A percentile compares a stretch with the other conserved stretches of the same genome.
phyloP scores from a whole-genome alignment of 441 rosid genomes.

The Populus hybrid region DNA sequence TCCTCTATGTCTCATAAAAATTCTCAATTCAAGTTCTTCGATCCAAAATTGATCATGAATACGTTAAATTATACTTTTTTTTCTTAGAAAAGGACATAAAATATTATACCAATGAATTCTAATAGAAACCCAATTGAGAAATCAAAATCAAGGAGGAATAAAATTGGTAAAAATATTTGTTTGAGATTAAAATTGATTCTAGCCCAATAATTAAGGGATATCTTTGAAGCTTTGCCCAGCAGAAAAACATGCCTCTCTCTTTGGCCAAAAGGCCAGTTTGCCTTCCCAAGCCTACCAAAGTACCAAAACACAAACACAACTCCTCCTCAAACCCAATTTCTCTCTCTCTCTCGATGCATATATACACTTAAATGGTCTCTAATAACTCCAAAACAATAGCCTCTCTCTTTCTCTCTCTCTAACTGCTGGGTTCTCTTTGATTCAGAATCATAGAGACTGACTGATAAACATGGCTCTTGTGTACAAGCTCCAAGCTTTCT shows the following conservation, averaged over 20 bases:
- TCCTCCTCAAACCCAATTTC: neutral
- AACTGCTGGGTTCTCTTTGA: neutral
- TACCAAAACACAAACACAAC: neutral
- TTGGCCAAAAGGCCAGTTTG: neutral
- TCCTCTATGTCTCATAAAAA: neutral
- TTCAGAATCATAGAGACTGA: neutral
- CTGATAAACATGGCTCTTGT: conserved; percentile 42
- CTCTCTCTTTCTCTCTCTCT: neutral
- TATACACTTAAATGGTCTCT: too few species aligned
- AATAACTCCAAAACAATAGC: too few species aligned
- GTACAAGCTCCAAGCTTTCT: conserved; percentile 31
- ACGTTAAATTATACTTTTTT: neutral
- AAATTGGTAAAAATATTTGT: neutral
- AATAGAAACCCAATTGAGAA: neutral
- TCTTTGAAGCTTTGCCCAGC: neutral
- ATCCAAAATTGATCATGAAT: neutral
- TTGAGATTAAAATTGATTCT: neutral
- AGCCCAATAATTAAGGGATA: neutral
- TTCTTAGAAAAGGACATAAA: neutral
- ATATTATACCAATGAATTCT: neutral
- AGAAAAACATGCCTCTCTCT: neutral
- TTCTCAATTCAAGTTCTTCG: neutral
- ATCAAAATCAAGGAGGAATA: neutral
- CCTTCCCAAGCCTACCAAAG: neutral
- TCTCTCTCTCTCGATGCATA: neutral